Evolutionary conservation across 192 early-diverging fungal genomes (phyloP), one percentile per base, ranked within the genome.

Genomic region (Coemansia asiatica): DNA sequence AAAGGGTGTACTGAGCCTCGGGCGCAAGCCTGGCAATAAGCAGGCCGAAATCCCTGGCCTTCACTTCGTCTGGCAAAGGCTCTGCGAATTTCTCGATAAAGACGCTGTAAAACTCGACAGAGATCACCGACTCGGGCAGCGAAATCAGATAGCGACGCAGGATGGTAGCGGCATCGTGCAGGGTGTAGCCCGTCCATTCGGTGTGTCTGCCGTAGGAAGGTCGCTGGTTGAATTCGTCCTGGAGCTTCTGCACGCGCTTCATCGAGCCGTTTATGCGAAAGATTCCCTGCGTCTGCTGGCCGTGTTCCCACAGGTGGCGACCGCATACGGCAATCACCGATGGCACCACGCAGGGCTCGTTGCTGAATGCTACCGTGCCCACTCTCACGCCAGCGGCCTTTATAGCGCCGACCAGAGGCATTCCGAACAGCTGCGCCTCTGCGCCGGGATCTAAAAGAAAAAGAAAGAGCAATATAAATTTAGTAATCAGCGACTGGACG

Each of bases 141-240:
- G 85, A 76, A 46, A 85, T 89, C 58, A 92, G 68, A 68, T 88
- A 92, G 36, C 90, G 79, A 5, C 90, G 85, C 57, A 91, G 74
- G 35, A 93, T 74, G 38, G 87, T 91, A 15, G 89, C 90, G n/a
- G 87, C 87, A 69, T 92, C 91, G 72, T 92, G 91, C 16, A 91
- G 83, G 1, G 89, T 89, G 72, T 87, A 92, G 22, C 83, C 84
- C 38, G 75, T 55, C 89, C 89, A 91, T 40, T 85, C 81, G 16
- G 85, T 58, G 54, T 82, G 70, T 13, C 86, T 82, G 2, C 91
- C 91, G 60, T 90, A 92, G 40, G 44, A 48, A 4, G 86, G 85
- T 25, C 83, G 74, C 7, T 76, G 75, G 74, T 91, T 88, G 71
- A 92, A 92, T 36, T 83, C 72, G 31, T 83, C 68, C 66, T 92